Evolutionary conservation across 345 rosid genomes (phyloP), one percentile per base, ranked within the genome.

Genomic region (Linum tenue): DNA sequence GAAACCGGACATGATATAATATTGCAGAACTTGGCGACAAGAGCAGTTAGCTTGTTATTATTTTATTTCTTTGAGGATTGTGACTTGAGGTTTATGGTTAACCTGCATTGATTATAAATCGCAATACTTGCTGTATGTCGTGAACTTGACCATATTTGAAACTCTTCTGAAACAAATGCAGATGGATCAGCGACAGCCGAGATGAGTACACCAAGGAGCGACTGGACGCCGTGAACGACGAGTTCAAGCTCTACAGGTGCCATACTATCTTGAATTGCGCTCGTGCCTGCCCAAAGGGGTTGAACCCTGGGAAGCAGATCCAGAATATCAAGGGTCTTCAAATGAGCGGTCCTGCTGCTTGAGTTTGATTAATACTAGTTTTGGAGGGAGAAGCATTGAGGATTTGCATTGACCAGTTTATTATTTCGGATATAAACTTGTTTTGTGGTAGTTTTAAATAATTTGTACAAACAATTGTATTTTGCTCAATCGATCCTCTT

Each of bases 171-270:
- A 37, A 22, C 31, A 36, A 69, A 48, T 82, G 79, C 81, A 94
- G 97, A 83, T 94, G 99, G 99, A 90, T 94, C 67, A 84, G 83
- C 3, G 99, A 90, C 70, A 94, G 99, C 83, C 85, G 97, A 58
- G 97, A 94, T 78, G 97, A 86, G 77, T 90, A 74, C 65, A 90
- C 96, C 2, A 77, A 82, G 67, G 99, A 94, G 78, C 78, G 97
- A 39, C 78, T 87, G 6, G 92, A 84, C 14, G 96, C 99, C 15
- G 76, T 94, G 58, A 74, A 90, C 22, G 91, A 94, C 5, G 97
- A 94, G 70, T 94, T 84, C 70, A 94, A 94, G 90, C 88, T 94
- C 37, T 90, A 94, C 69, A 85, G 97, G 9, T 94, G 99, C 82
- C 96, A 90, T 74, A 86, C 97, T 14, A 90, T 94, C 68, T 70